Conservation (phyloP, 129 eudicot genomes). For the Scalesia atractyloides region DNA sequence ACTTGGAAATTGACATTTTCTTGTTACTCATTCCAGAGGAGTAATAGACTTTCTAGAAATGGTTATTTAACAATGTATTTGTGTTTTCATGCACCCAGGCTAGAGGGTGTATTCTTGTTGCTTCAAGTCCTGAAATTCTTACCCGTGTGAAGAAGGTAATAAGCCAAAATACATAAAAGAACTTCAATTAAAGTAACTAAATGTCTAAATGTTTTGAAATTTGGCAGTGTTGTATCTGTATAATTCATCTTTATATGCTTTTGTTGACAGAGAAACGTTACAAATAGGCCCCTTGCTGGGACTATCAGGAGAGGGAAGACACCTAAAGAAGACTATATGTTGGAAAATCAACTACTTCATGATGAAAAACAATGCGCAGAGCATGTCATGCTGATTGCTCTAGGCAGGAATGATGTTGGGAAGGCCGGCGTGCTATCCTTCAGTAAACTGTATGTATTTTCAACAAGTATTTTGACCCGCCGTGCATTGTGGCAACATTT, state of each 20-base stretch:
- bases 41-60: slow-evolving; percentile 8
- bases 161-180: slow-evolving; percentile 8
- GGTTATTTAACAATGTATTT: slow-evolving; percentile 4
- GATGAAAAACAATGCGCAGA: slow-evolving; percentile 98
- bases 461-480: no score
- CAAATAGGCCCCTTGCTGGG: slow-evolving; percentile 97
- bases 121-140: slow-evolving; percentile 98
- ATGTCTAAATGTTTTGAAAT: neutral
- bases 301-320: slow-evolving; percentile 96
- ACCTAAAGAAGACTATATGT: slow-evolving; percentile 81
- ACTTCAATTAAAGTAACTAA: neutral
- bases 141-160: slow-evolving; percentile 93
- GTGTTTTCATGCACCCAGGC: slow-evolving; percentile 54
- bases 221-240: slow-evolving; percentile 1
- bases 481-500: no score
- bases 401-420: slow-evolving; percentile 99
- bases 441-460: no score
- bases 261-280: slow-evolving; percentile 65
- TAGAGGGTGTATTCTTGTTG: slow-evolving; percentile 95
- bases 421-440: slow-evolving; percentile 58
- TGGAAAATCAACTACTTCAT: slow-evolving; percentile 85
- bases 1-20: no score
- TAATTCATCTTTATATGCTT: slow-evolving; percentile 14
- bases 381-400: slow-evolving; percentile 97
- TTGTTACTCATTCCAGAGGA: no score